Conservation (phyloP, 768 basidiomycete genomes). For the Cubamyces sp. region DNA sequence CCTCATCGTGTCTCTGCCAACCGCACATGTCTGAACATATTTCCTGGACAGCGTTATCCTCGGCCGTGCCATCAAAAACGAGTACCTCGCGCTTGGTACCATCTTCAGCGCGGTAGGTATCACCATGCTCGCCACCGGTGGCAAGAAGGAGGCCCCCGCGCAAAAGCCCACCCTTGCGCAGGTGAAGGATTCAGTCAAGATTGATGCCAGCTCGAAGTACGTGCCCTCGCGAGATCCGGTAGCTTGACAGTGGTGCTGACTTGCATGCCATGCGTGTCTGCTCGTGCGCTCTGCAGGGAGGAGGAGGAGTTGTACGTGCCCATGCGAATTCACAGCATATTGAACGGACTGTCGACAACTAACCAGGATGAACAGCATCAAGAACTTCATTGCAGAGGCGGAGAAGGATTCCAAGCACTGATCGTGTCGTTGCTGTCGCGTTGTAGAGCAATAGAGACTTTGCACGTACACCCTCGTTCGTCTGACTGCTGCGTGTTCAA, state of each 20-base stretch:
- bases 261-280: conserved; percentile 8
- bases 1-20: neutral
- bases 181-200: conserved; percentile 62
- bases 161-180: conserved; percentile 52
- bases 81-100: conserved; percentile 76
- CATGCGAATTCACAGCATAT: conserved; percentile 12
- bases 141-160: conserved; percentile 50
- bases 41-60: conserved; percentile 60
- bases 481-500: neutral
- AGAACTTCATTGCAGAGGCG: conserved; percentile 79
- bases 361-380: conserved; percentile 67
- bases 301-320: conserved; percentile 82
- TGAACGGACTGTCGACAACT: conserved; percentile 43
- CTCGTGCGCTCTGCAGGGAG: conserved; percentile 51
- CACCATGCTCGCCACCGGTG: conserved; percentile 57
- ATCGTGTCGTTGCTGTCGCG: conserved; percentile 13
- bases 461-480: neutral
- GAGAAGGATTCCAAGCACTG: conserved; percentile 74
- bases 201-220: conserved; percentile 71
- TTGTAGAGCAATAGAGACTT: conserved; percentile 24
- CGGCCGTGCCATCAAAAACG: conserved; percentile 80
- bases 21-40: neutral
- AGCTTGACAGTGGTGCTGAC: neutral
- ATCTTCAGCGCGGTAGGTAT: conserved; percentile 60
- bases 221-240: conserved; percentile 33